Percentiles rank a stretch among this genome's conserved stretches.
These are phyloP conservation scores for Salix udensis DNA, from an alignment of 345 rosid species.

Conservation along the genomic window DNA sequence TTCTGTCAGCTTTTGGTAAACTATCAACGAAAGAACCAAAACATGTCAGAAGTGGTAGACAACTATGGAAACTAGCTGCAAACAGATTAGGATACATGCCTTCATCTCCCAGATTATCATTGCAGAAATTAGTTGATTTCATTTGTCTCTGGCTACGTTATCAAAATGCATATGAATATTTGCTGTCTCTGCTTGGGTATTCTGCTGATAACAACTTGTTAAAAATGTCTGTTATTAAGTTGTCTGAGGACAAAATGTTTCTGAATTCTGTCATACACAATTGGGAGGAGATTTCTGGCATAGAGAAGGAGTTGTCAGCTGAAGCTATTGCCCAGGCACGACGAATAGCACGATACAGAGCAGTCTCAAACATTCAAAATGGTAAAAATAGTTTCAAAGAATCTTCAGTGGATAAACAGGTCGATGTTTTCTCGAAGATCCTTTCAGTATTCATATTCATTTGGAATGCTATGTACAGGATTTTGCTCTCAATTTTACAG, in stretches of 20 bases:
- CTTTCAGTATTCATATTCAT: slow-evolving; percentile 31
- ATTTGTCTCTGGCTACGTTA: slow-evolving; percentile 67
- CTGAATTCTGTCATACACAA: slow-evolving; percentile 43
- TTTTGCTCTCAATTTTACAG: slow-evolving; percentile 26
- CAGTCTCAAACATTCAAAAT: slow-evolving; percentile 31
- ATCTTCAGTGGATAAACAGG: slow-evolving; percentile 20
- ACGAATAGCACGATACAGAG: slow-evolving; percentile 64
- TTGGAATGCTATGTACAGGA: slow-evolving; percentile 37
- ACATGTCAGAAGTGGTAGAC: slow-evolving; percentile 56
- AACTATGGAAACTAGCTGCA: slow-evolving; percentile 80
- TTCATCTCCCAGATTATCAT: slow-evolving; percentile 55
- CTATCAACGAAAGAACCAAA: slow-evolving; percentile 41
- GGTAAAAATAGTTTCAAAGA: slow-evolving; percentile 28
- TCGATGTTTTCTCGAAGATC: slow-evolving; percentile 29
- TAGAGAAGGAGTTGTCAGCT: slow-evolving; percentile 70
- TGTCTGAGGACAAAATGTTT: slow-evolving; percentile 38
- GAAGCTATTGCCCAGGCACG: slow-evolving; percentile 83
- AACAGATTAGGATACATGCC: slow-evolving; percentile 46
- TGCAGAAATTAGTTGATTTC: slow-evolving; percentile 46
- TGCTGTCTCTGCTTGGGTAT: slow-evolving; percentile 53
- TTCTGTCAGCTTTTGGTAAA: slow-evolving; percentile 42
- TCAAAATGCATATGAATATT: slow-evolving; percentile 54
- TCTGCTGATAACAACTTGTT: slow-evolving; percentile 38
- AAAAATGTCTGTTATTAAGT: slow-evolving; percentile 41
- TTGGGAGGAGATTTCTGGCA: slow-evolving; percentile 52